Percentiles rank a stretch among this genome's conserved stretches.
These are phyloP conservation scores for Rhipidocladum racemiflorum DNA, from an alignment of 176 grass and related monocot species.

Conservation along the genomic window DNA sequence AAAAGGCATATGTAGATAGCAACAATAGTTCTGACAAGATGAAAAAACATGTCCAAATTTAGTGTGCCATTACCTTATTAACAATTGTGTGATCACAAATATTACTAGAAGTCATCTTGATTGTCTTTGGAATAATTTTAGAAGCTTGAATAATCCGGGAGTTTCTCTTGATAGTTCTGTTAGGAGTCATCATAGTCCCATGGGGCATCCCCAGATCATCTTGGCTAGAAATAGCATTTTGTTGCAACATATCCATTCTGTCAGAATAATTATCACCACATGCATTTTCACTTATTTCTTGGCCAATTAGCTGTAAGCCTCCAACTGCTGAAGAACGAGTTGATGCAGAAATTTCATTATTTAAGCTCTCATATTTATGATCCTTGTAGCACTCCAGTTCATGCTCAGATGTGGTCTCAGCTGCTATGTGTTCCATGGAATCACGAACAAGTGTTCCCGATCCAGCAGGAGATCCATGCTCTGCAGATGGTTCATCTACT, in stretches of 20 bases:
- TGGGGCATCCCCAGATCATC: slow-evolving; percentile 12
- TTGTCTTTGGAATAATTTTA: slow-evolving; percentile 45
- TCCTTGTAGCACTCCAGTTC: slow-evolving; percentile 14
- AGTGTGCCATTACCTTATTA: slow-evolving; percentile 50
- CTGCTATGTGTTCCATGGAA: slow-evolving; percentile 21
- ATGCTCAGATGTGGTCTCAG: slow-evolving; percentile 29
- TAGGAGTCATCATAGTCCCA: slow-evolving; percentile 20
- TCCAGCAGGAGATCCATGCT: slow-evolving; percentile 40
- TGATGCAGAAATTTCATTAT: slow-evolving; percentile 27
- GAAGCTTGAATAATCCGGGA: slow-evolving; percentile 23
- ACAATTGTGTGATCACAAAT: slow-evolving; percentile 1
- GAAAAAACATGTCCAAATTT: not conserved
- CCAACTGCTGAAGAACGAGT: slow-evolving; percentile 18
- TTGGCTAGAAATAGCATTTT: slow-evolving; percentile 24
- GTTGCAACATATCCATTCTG: slow-evolving; percentile 23
- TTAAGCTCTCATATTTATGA: slow-evolving; percentile 20
- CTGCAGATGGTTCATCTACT: slow-evolving; percentile 50
- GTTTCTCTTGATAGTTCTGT: slow-evolving; percentile 18
- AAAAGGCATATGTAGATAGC: not conserved
- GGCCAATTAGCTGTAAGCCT: slow-evolving; percentile 19
- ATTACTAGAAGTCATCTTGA: slow-evolving; percentile 34
- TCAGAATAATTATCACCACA: slow-evolving; percentile 6
- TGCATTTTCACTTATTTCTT: slow-evolving; percentile 35
- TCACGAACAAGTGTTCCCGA: slow-evolving; percentile 34
- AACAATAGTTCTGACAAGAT: slow-evolving; percentile 8